These are phyloP conservation scores for Pistacia atlantica DNA, from an alignment of 345 rosid genomes.

Conservation along the genomic window DNA sequence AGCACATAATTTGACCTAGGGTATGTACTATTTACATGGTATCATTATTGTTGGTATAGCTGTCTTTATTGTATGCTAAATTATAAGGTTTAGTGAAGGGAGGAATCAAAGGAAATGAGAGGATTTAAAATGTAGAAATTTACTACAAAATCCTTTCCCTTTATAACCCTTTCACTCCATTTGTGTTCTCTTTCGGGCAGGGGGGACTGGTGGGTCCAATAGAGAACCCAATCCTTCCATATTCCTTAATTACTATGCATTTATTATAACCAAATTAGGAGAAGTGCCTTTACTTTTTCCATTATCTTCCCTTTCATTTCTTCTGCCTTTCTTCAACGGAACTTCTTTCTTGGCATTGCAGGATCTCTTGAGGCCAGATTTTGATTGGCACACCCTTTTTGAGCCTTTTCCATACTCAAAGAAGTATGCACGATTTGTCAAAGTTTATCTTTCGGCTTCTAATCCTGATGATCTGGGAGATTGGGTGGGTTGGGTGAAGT, in stretches of 20 bases:
- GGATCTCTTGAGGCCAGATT: conserved; percentile 43
- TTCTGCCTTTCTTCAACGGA: background rate
- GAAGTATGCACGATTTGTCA: conserved; percentile 48
- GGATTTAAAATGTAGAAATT: background rate
- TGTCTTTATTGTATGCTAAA: background rate
- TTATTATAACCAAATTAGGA: background rate
- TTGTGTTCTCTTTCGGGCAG: background rate
- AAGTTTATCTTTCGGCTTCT: conserved; percentile 49
- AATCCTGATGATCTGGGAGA: conserved; percentile 47
- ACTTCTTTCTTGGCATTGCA: conserved; percentile 23
- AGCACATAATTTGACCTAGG: conserved; percentile 49
- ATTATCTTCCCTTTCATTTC: background rate
- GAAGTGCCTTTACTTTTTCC: background rate
- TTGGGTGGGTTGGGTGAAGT: conserved; percentile 73
- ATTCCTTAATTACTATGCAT: background rate
- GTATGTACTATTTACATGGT: conserved; percentile 22
- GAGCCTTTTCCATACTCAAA: conserved; percentile 53
- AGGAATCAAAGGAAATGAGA: background rate
- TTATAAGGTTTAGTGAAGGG: background rate
- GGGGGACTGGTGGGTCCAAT: too few species aligned
- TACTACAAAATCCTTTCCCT: background rate
- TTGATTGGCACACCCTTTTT: conserved; percentile 44
- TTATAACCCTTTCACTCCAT: background rate
- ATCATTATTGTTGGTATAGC: background rate
- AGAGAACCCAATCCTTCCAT: background rate